Evolutionary conservation across 371 early-diverging fungal species (phyloP).

Genomic region (Mucor velutinosus): DNA sequence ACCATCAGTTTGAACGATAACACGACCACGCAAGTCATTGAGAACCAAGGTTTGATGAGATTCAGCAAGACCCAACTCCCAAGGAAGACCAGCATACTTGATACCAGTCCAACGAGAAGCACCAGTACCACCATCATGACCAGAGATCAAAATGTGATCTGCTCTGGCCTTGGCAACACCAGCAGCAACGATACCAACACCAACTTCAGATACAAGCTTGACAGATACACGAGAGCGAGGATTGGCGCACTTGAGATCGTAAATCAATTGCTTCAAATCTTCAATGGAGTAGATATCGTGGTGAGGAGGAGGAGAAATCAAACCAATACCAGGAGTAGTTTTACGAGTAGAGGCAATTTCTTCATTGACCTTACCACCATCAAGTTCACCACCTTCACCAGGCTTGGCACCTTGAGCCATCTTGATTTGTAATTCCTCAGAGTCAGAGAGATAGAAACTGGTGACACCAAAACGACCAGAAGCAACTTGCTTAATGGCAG

Average conservation of each 20-base stretch:
- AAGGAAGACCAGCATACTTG: slow-evolving; percentile 96
- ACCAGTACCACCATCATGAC: slow-evolving; percentile 98
- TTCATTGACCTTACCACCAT: slow-evolving; percentile 86
- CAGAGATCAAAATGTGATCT: slow-evolving; percentile 94
- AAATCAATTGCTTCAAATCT: slow-evolving; percentile 96
- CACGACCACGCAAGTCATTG: slow-evolving; percentile 93
- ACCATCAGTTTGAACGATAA: slow-evolving; percentile 96
- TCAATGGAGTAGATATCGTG: slow-evolving; percentile 98
- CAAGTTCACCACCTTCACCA: slow-evolving; percentile 88
- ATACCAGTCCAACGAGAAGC: slow-evolving; percentile 98
- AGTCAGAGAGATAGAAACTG: slow-evolving; percentile 87
- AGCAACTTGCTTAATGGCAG: slow-evolving; percentile 98
- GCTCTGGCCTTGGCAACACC: slow-evolving; percentile 98
- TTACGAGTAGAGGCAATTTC: slow-evolving; percentile 93
- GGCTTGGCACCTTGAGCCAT: slow-evolving; percentile 99
- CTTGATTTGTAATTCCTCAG: slow-evolving; percentile 97
- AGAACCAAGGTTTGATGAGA: slow-evolving; percentile 96
- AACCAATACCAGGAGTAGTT: slow-evolving; percentile 93
- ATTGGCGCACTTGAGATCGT: slow-evolving; percentile 94
- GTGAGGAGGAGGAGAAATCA: slow-evolving; percentile 96
- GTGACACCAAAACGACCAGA: slow-evolving; percentile 98
- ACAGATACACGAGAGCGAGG: slow-evolving; percentile 91
- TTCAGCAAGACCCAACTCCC: slow-evolving; percentile 97
- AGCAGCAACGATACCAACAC: slow-evolving; percentile 94
- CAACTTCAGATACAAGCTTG: slow-evolving; percentile 96